These are phyloP conservation scores for Colletotrichum agaves DNA, from an alignment of 2,329 filamentous ascomycete genomes.

Conservation along the genomic window DNA sequence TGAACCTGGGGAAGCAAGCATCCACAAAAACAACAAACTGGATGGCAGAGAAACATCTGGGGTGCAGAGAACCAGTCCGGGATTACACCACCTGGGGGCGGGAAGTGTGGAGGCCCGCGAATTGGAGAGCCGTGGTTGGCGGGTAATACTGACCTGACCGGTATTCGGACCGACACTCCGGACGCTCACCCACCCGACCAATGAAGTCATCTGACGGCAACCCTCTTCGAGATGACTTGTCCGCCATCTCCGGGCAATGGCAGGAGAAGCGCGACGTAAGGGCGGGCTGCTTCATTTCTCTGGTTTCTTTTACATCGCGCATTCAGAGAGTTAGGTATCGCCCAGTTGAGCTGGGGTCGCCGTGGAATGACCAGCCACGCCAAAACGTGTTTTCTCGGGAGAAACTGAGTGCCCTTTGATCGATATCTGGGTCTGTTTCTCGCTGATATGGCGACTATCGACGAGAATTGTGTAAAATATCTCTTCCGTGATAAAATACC, in stretches of 20 bases:
- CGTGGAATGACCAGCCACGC: no score
- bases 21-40: neutral
- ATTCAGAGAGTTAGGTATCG: no score
- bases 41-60: slow-evolving; percentile 29
- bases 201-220: slow-evolving; percentile 27
- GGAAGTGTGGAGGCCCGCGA: slow-evolving; percentile 12
- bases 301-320: neutral
- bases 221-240: slow-evolving; percentile 22
- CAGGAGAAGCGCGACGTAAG: neutral
- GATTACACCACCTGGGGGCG: slow-evolving; percentile 27
- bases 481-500: slow-evolving; percentile 20
- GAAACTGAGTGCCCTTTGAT: no score
- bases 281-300: slow-evolving; percentile 12
- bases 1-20: slow-evolving; percentile 15
- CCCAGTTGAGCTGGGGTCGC: no score
- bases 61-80: slow-evolving; percentile 33
- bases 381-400: no score
- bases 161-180: slow-evolving; percentile 36
- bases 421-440: neutral
- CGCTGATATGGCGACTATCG: neutral
- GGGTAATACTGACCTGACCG: slow-evolving; percentile 34
- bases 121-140: slow-evolving; percentile 33
- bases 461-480: slow-evolving; percentile 15
- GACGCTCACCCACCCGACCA: slow-evolving; percentile 17
- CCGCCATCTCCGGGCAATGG: slow-evolving; percentile 25